Evolutionary conservation across 805 yeast genomes (phyloP).

Genomic region (Lipomyces oligophaga): DNA sequence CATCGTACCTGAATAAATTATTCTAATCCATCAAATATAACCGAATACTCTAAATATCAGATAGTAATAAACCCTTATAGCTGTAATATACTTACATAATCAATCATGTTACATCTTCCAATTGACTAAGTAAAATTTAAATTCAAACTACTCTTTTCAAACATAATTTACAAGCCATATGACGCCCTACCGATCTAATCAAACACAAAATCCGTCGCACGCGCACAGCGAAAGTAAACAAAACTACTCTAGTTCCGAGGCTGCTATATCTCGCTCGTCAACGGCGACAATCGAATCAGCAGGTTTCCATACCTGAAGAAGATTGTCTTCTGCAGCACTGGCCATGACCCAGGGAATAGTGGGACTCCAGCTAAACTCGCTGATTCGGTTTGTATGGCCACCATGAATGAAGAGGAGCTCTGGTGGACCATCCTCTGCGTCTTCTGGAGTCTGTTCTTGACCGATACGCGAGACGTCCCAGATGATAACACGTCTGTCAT

Average conservation of each 20-base stretch:
- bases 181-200: no score
- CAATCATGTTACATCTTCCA: no score
- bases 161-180: no score
- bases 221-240: no score
- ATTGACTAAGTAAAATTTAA: no score
- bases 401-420: constrained; percentile 78
- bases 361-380: constrained; percentile 68
- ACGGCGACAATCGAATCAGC: constrained; percentile 45
- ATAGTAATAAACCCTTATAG: no score
- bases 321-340: constrained; percentile 69
- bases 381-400: constrained; percentile 71
- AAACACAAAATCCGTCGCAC: no score
- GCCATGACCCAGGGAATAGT: constrained; percentile 53
- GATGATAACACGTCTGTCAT: constrained; percentile 65
- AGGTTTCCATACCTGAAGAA: constrained; percentile 74
- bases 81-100: no score
- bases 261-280: constrained; percentile 41
- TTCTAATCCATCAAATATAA: no score
- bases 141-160: no score
- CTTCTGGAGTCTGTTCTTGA: constrained; percentile 52
- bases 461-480: constrained; percentile 69
- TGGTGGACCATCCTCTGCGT: constrained; percentile 64
- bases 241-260: constrained; percentile 30
- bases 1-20: no score
- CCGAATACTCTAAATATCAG: no score